phyloP scores from a whole-genome alignment of 345 rosid species.

The Cochlearia excelsa region DNA sequence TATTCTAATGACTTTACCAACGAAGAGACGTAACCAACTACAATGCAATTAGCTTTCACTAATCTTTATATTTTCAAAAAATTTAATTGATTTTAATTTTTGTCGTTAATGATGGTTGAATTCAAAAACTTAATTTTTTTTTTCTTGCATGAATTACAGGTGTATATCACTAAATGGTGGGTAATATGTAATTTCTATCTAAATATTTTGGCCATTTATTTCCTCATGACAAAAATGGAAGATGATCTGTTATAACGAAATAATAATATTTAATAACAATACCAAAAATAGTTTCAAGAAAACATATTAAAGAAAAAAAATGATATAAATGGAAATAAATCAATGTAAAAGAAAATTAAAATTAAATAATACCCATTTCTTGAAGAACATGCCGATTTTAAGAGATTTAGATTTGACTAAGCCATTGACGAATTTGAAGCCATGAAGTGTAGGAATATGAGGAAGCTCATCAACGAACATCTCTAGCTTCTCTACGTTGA shows the following conservation, averaged over 20 bases:
- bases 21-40: constrained; percentile 14
- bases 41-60: constrained; percentile 10
- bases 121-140: background rate
- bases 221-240: constrained; percentile 8
- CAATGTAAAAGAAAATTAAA: background rate
- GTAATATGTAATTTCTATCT: constrained; percentile 9
- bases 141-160: constrained; percentile 22
- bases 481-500: constrained; percentile 41
- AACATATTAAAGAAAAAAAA: background rate
- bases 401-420: constrained; percentile 46
- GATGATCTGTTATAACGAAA: constrained; percentile 22
- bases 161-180: constrained; percentile 20
- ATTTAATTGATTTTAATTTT: background rate
- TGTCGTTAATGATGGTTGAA: background rate
- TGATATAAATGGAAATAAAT: background rate
- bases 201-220: constrained; percentile 24
- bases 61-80: constrained; percentile 7
- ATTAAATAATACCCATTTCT: constrained; percentile 52
- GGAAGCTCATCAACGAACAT: constrained; percentile 81
- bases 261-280: constrained; percentile 5
- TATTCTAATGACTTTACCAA: constrained; percentile 24
- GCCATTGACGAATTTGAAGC: constrained; percentile 42
- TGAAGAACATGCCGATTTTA: constrained; percentile 74
- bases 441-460: constrained; percentile 58
- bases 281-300: constrained; percentile 12